Evolutionary conservation across 2,329 filamentous ascomycete species (phyloP).

Genomic region (Arthrobotrys iridis): DNA sequence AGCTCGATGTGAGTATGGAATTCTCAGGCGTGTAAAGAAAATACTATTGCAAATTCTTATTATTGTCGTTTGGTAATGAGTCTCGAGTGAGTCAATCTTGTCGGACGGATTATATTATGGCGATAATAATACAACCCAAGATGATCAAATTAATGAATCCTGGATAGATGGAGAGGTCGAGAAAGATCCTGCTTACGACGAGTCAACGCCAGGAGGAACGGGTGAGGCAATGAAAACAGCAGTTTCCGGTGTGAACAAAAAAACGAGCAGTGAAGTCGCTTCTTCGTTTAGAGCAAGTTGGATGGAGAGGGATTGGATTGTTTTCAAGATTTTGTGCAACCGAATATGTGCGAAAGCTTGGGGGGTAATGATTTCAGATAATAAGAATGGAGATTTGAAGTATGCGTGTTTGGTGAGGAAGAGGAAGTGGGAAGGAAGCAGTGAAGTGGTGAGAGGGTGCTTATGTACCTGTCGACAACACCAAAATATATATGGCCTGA

Average conservation of each 20-base stretch:
- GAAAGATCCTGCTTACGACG: conserved; percentile 20
- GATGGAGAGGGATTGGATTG: background rate
- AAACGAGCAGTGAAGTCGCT: background rate
- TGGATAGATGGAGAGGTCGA: conserved; percentile 37
- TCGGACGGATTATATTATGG: conserved; percentile 55
- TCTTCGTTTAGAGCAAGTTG: background rate
- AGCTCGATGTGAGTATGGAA: conserved; percentile 10
- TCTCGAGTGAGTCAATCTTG: conserved; percentile 46
- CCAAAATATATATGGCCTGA: conserved; percentile 23
- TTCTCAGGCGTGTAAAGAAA: conserved; percentile 43
- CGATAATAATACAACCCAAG: conserved; percentile 54
- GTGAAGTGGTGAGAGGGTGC: conserved; percentile 12
- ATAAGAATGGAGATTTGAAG: conserved; percentile 13
- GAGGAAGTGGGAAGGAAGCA: conserved; percentile 10
- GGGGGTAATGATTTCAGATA: conserved; percentile 9
- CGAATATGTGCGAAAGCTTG: conserved; percentile 12
- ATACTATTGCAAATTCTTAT: conserved; percentile 27
- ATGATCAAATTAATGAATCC: conserved; percentile 55
- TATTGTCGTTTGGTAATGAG: conserved; percentile 16
- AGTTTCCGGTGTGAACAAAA: background rate
- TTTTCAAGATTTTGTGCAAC: conserved; percentile 15
- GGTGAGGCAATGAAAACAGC: too few species aligned
- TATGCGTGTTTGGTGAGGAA: conserved; percentile 20
- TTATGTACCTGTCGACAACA: conserved; percentile 49
- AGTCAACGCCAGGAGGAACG: conserved; percentile 11